Conservation (phyloP, 129 eudicot genomes). For the Cynara cardunculus region DNA sequence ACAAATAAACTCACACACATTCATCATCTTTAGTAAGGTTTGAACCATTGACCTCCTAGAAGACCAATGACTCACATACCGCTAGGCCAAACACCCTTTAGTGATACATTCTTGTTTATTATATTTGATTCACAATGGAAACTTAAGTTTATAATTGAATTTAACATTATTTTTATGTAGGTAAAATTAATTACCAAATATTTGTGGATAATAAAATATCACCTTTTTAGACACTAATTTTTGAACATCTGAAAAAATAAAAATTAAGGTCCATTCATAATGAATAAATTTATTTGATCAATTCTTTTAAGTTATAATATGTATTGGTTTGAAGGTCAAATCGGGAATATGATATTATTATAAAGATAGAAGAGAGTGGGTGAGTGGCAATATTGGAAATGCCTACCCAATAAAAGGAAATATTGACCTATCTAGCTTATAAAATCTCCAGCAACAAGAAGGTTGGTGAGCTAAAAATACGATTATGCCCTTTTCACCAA, state of each 20-base stretch:
- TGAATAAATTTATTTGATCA: neutral
- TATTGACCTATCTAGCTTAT: neutral
- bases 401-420: neutral
- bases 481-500: constrained; percentile 29
- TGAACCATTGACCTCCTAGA: too few species aligned
- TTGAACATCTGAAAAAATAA: too few species aligned
- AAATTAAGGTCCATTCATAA: neutral
- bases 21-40: too few species aligned
- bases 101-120: too few species aligned
- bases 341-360: neutral
- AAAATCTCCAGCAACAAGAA: neutral
- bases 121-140: too few species aligned
- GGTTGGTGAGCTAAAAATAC: constrained; percentile 16
- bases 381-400: constrained; percentile 26
- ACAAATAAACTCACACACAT: too few species aligned
- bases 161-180: too few species aligned
- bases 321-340: neutral
- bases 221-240: neutral
- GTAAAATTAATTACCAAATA: too few species aligned
- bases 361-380: constrained; percentile 3
- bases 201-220: too few species aligned
- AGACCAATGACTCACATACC: too few species aligned
- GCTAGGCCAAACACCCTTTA: too few species aligned
- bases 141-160: too few species aligned
- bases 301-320: neutral